Percentiles rank a stretch among this genome's conserved stretches.
These are phyloP conservation scores for Eruca vesicaria DNA, from an alignment of 441 rosid species.

Conservation along the genomic window DNA sequence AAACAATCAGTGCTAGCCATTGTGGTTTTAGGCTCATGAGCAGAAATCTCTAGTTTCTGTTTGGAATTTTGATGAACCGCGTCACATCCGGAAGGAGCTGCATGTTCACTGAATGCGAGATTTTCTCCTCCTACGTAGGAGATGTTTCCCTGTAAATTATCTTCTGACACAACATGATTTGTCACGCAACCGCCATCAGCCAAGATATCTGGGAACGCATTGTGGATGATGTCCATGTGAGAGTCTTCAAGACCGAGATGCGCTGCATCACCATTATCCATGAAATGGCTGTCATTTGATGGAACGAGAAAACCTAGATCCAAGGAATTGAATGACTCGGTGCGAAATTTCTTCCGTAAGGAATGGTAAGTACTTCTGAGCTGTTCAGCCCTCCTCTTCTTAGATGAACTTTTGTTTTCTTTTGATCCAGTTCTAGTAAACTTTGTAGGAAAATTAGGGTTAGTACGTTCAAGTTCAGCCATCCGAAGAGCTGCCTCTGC, in stretches of 20 bases:
- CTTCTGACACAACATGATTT: constrained; percentile 44
- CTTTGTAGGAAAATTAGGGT: constrained; percentile 46
- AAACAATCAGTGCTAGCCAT: constrained; percentile 45
- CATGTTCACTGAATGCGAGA: constrained; percentile 39
- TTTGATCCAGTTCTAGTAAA: constrained; percentile 54
- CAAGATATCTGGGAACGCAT: constrained; percentile 46
- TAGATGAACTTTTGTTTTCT: constrained; percentile 46
- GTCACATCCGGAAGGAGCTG: constrained; percentile 42
- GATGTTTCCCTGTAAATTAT: constrained; percentile 40
- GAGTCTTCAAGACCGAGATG: constrained; percentile 63
- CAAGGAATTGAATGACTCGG: constrained; percentile 59
- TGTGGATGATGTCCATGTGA: constrained; percentile 50
- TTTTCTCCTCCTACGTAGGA: constrained; percentile 45
- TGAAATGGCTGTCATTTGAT: constrained; percentile 45
- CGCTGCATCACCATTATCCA: constrained; percentile 50
- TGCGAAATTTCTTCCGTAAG: constrained; percentile 63
- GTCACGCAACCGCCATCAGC: constrained; percentile 35
- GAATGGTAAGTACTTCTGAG: constrained; percentile 66
- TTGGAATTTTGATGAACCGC: constrained; percentile 40
- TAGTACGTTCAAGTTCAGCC: constrained; percentile 66
- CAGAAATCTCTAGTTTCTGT: constrained; percentile 37
- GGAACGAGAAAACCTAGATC: constrained; percentile 57
- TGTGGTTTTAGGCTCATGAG: constrained; percentile 43
- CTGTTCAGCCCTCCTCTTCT: constrained; percentile 70
- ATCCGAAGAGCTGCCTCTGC: constrained; percentile 67